Evolutionary conservation across 768 basidiomycete genomes (phyloP), one percentile per base, ranked within the genome.

Genomic region (Mycena indigotica): DNA sequence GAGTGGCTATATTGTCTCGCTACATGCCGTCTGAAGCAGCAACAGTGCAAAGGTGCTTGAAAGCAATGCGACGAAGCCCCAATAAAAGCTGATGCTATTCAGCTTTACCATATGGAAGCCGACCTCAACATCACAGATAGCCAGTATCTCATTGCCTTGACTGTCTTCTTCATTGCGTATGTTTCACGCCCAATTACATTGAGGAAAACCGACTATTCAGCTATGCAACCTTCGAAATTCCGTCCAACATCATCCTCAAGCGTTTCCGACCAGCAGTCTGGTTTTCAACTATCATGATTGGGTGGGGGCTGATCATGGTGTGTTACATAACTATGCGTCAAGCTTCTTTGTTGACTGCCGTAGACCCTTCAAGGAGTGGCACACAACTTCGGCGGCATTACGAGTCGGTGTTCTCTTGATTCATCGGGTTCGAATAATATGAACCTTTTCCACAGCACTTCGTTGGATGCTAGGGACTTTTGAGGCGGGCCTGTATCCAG

Each of bases 71-170:
- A n/a, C n/a, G n/a, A n/a, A n/a, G n/a, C n/a, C n/a, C n/a, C n/a
- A n/a, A 17, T 17, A 17, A 35, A 35, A 35, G 17, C 32, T 35
- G 17, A 35, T 35, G 32, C 32, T 8, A 35, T 8, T 35, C 84
- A 84, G 87, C 65, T 90, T 41, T 89, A 88, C 58, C 69, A 78
- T 55, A 73, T 90, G 57, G 81, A 81, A 61, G 62, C 59, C 16
- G 84, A 87, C 63, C 71, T 88, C 41, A 72, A 82, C 28, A 82
- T 89, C 25, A 79, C 77, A 5, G 83, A 88, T 65, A 80, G 73
- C 44, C 86, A 88, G 64, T 89, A 89, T 67, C 75, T 88, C 28
- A 76, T 87, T 53, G 85, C 86, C 4, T 73, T 89, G 50, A 87
- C 86, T 3, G 79, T 89, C 4, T 91, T 92, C 77, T 92, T 90